Evolutionary conservation across 2,329 filamentous ascomycete genomes (phyloP).

Genomic region (Cylindrodendrum hubeiense): DNA sequence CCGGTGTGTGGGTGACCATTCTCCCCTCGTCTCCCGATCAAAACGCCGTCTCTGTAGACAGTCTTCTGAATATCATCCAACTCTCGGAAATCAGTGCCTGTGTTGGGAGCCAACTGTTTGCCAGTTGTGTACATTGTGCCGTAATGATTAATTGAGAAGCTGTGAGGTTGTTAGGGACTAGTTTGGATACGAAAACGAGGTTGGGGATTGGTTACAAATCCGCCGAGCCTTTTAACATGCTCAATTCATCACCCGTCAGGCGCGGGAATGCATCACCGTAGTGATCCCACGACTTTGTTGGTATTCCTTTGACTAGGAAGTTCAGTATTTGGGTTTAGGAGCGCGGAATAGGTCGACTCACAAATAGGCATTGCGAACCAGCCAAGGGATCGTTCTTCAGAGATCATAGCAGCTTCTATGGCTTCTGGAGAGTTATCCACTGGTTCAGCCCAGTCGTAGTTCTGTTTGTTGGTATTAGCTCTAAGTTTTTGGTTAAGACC

Average conservation of each 20-base stretch:
- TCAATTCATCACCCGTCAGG: background rate
- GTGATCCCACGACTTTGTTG: conserved; percentile 5
- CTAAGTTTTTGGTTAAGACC: too few species aligned
- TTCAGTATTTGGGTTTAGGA: too few species aligned
- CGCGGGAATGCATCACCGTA: conserved; percentile 6
- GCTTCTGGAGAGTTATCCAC: conserved; percentile 1
- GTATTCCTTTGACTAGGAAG: conserved; percentile 1
- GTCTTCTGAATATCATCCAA: conserved; percentile 12
- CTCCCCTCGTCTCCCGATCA: conserved; percentile 9
- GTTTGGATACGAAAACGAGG: too few species aligned
- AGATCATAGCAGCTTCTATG: background rate
- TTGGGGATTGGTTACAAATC: conserved; percentile 1
- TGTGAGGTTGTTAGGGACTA: background rate
- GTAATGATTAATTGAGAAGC: conserved; percentile 11
- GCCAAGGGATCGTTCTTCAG: conserved; percentile 1
- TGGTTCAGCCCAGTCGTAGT: conserved; percentile 12
- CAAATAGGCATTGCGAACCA: conserved; percentile 13
- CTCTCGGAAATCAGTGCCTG: conserved; percentile 2
- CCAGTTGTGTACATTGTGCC: conserved; percentile 13
- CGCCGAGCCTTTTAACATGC: conserved; percentile 6
- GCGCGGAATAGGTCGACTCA: background rate
- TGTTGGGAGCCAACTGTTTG: background rate
- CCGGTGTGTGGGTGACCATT: conserved; percentile 12
- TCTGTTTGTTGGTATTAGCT: background rate
- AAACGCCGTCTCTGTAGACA: background rate